Conservation (phyloP, 495 filamentous ascomycete species). For the Paragyromitra xinjiangensis region DNA sequence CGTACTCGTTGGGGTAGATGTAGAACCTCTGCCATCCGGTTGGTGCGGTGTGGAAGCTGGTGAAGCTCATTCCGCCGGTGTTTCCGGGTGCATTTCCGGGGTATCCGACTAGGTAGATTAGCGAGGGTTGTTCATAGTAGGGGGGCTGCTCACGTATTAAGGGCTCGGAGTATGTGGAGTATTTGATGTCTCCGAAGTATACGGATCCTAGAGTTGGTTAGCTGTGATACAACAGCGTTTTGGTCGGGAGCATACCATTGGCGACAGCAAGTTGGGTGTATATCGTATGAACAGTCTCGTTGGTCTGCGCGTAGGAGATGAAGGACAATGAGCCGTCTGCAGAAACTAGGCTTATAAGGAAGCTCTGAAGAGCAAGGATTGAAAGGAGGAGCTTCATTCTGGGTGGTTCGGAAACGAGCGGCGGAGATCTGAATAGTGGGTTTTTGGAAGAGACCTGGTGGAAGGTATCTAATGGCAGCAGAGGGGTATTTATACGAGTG, state of each 20-base stretch:
- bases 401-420: not conserved
- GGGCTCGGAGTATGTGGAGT: not conserved
- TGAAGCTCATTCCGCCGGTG: constrained; percentile 18
- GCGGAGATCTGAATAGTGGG: not conserved
- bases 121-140: not conserved
- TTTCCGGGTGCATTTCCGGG: not conserved
- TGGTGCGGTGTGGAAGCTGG: constrained; percentile 24
- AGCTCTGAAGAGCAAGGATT: not conserved
- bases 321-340: constrained; percentile 13
- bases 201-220: constrained; percentile 4
- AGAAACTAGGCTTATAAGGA: not conserved
- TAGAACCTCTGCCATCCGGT: constrained; percentile 33
- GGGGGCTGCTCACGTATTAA: constrained; percentile 15
- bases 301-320: not conserved
- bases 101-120: constrained; percentile 11
- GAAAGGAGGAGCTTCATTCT: constrained; percentile 21
- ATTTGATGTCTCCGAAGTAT: constrained; percentile 39
- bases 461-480: not conserved
- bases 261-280: constrained; percentile 12
- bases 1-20: constrained; percentile 33
- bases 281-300: not conserved
- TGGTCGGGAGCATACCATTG: not conserved
- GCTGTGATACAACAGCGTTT: not conserved
- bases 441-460: not conserved
- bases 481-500: not conserved